These are phyloP conservation scores for Aspergillus mulundensis DNA, from an alignment of 495 filamentous ascomycete species.

Conservation along the genomic window DNA sequence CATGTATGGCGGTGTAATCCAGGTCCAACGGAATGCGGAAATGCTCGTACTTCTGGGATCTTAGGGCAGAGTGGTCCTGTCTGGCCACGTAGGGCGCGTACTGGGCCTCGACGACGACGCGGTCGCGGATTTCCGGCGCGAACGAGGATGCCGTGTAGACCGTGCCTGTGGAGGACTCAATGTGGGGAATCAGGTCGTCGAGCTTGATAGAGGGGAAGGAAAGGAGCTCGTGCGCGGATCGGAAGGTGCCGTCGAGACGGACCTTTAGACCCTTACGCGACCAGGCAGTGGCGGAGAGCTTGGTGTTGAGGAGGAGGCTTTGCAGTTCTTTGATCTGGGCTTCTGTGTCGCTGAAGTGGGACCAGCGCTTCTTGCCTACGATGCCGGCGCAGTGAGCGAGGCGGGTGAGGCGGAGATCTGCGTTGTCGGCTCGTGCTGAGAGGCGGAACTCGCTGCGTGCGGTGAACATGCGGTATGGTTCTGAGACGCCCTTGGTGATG, in stretches of 20 bases:
- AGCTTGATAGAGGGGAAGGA: slow-evolving; percentile 56
- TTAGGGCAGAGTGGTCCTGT: slow-evolving; percentile 59
- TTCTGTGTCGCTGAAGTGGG: slow-evolving; percentile 57
- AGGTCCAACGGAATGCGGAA: slow-evolving; percentile 69
- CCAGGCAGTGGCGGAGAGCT: slow-evolving; percentile 60
- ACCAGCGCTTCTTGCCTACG: slow-evolving; percentile 76
- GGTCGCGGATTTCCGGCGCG: slow-evolving; percentile 52
- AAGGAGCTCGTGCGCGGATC: slow-evolving; percentile 73
- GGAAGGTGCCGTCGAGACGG: slow-evolving; percentile 53
- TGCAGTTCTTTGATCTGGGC: slow-evolving; percentile 62
- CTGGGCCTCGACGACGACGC: slow-evolving; percentile 72
- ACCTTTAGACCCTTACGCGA: slow-evolving; percentile 62
- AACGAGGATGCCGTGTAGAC: slow-evolving; percentile 45
- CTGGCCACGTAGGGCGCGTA: slow-evolving; percentile 81
- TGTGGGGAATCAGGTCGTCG: slow-evolving; percentile 44
- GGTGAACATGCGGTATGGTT: slow-evolving; percentile 99
- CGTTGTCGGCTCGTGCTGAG: slow-evolving; percentile 86
- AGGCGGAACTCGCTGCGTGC: slow-evolving; percentile 94
- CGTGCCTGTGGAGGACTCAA: slow-evolving; percentile 43
- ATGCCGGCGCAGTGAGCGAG: slow-evolving; percentile 73
- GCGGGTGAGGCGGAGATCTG: slow-evolving; percentile 79
- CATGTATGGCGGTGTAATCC: slow-evolving; percentile 67
- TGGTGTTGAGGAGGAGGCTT: slow-evolving; percentile 50
- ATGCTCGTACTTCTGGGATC: slow-evolving; percentile 72
- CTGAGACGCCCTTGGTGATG: slow-evolving; percentile 92